Evolutionary conservation across 305 asterid genomes (phyloP).

Genomic region (Fraxinus latifolia): DNA sequence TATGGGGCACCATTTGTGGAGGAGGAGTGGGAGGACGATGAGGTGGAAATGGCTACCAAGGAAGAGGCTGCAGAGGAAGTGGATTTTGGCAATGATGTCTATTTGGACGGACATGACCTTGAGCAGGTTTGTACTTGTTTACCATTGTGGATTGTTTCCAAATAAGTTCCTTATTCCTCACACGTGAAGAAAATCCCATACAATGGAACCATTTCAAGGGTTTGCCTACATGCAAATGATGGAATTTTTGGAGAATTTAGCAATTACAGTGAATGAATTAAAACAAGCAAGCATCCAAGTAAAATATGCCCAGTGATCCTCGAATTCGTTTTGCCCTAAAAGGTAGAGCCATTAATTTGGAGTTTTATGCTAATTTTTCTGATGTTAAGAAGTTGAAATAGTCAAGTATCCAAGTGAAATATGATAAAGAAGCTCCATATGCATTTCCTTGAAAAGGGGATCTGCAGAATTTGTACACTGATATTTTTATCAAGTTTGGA

Average conservation of each 20-base stretch:
- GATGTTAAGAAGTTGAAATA: not conserved
- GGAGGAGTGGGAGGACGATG: constrained; percentile 92
- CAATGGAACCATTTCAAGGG: not conserved
- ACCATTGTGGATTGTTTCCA: not conserved
- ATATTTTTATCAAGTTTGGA: not conserved
- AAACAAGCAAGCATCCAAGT: not conserved
- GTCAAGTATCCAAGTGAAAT: not conserved
- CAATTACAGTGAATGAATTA: not conserved
- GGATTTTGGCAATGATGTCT: constrained; percentile 56
- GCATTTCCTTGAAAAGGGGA: not conserved
- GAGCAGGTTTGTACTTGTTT: constrained; percentile 64
- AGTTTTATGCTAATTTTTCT: not conserved
- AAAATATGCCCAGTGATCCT: not conserved
- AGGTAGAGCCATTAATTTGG: not conserved
- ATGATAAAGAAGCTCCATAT: not conserved
- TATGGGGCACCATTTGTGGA: constrained; percentile 97
- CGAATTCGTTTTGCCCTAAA: not conserved
- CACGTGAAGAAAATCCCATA: not conserved
- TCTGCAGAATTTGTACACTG: not conserved
- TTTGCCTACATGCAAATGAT: not conserved
- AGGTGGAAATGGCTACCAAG: constrained; percentile 41
- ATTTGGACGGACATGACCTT: constrained; percentile 66
- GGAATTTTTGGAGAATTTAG: not conserved
- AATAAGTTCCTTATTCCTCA: not conserved
- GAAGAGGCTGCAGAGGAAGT: constrained; percentile 57